These are phyloP conservation scores for Penicillium sp. DNA, from an alignment of 2,329 filamentous ascomycete species.

Conservation along the genomic window DNA sequence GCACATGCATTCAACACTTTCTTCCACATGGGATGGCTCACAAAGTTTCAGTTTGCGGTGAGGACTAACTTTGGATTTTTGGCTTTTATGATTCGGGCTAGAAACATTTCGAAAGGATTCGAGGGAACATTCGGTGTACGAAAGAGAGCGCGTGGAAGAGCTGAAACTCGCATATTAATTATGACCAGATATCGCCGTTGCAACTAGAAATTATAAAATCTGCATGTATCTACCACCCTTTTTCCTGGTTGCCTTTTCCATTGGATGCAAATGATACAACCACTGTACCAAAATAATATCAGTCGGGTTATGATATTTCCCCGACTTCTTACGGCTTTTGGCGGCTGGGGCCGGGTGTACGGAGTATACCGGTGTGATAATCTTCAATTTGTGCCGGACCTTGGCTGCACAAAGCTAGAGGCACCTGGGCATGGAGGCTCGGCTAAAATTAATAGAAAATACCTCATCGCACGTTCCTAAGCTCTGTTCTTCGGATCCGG, in stretches of 20 bases:
- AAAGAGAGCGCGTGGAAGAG: background rate
- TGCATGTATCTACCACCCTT: background rate
- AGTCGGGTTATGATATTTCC: slow-evolving; percentile 1
- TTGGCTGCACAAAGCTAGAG: background rate
- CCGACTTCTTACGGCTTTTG: slow-evolving; percentile 2
- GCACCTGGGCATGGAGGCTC: background rate
- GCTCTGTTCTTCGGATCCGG: slow-evolving; percentile 21
- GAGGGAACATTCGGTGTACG: background rate
- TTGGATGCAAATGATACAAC: slow-evolving; percentile 3
- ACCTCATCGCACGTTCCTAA: slow-evolving; percentile 4
- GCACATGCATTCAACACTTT: slow-evolving; percentile 14
- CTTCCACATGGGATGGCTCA: slow-evolving; percentile 19
- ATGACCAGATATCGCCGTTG: background rate
- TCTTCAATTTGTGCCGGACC: background rate
- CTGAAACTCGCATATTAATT: background rate
- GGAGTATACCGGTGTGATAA: slow-evolving; percentile 1
- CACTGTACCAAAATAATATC: background rate
- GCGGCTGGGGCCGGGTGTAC: background rate
- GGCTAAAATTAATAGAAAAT: background rate
- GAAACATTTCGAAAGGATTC: background rate
- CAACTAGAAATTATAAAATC: background rate
- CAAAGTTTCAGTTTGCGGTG: slow-evolving; percentile 12
- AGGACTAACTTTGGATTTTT: background rate
- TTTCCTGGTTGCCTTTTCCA: background rate
- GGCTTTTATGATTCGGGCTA: slow-evolving; percentile 4